Evolutionary conservation across 2,329 filamentous ascomycete genomes (phyloP).

Genomic region (Sclerotinia trifoliorum): DNA sequence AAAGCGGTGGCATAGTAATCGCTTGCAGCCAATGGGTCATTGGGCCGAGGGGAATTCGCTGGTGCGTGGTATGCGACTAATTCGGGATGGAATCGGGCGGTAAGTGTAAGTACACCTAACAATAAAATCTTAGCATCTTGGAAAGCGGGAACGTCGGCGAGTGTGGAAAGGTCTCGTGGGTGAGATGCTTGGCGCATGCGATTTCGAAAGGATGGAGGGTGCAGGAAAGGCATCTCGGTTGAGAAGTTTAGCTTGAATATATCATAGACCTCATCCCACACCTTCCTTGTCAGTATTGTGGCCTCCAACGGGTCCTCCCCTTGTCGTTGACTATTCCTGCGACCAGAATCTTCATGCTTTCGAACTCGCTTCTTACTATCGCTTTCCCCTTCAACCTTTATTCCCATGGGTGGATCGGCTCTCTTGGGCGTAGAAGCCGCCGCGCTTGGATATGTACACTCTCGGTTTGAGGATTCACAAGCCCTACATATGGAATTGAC

Average conservation of each 20-base stretch:
- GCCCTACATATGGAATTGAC: constrained; percentile 69
- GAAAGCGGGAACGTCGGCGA: constrained; percentile 29
- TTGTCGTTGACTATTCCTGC: constrained; percentile 40
- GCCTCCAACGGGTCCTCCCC: constrained; percentile 62
- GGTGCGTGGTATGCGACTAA: constrained; percentile 50
- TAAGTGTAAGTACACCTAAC: constrained; percentile 66
- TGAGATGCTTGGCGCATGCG: constrained; percentile 48
- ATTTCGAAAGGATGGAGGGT: constrained; percentile 61
- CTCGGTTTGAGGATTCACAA: constrained; percentile 68
- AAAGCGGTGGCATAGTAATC: constrained; percentile 64
- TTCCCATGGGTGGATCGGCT: constrained; percentile 34
- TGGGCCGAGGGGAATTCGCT: constrained; percentile 21
- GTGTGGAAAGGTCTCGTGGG: constrained; percentile 33
- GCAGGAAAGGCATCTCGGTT: constrained; percentile 70
- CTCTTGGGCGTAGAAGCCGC: constrained; percentile 38
- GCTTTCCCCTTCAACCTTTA: constrained; percentile 39
- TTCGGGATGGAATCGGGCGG: constrained; percentile 64
- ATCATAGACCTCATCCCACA: constrained; percentile 69
- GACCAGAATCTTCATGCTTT: constrained; percentile 42
- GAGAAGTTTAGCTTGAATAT: constrained; percentile 71
- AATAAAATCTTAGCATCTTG: constrained; percentile 57
- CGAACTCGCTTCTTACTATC: constrained; percentile 48
- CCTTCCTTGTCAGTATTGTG: constrained; percentile 58
- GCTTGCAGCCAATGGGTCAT: constrained; percentile 56
- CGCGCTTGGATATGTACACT: constrained; percentile 67